Evolutionary conservation across 73 alveolate species (phyloP), one percentile per base, ranked within the genome.

Genomic region (Uronychia binucleata): DNA sequence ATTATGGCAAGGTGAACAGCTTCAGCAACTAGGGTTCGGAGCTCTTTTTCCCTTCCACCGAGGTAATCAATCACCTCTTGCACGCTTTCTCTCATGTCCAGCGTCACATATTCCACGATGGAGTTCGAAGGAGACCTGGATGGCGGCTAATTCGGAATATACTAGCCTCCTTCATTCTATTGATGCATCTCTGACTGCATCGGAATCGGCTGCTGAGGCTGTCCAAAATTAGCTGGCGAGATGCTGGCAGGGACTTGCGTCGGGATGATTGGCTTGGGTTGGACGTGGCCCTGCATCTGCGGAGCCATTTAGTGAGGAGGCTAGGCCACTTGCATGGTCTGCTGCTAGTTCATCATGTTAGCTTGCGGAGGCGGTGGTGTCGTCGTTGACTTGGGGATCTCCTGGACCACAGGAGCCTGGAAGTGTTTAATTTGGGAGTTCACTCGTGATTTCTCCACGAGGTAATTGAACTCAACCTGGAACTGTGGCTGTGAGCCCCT

Each of bases 1-100:
- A 82, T 90, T 34, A 98, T 97, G 0, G 99, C 96, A 30, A 86
- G 87, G 78, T 96, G 96, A 30, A 98, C 92, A 5, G 98, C 98
- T 81, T 95, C 83, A 33, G 94, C 95, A 28, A 98, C 93, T 35
- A 96, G 75, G 34, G 60, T 74, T 33, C 93, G 89, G 31, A 95
- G 85, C 30, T 91, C 96, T 67, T 79, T 46, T 46, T 46, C 67
- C 19, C 67, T 46, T 46, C 67, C 67, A 11, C 67, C 67, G n/a
- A 46, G 19, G 33, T 90, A 88, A 0, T 83, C 74, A 74, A 82
- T 31, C 76, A 84, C 77, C 57, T 90, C 78, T 0, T 46, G 83
- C 27, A 78, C 77, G 1, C 79, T 80, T 67, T 80, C 87, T 25
- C 86, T 33, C 46, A 30, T 84, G 81, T 90, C 90, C n/a, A 82